Base-by-base conservation (phyloP, 1,139 yeast genomes). In the Geotrichum citri-aurantii region DNA sequence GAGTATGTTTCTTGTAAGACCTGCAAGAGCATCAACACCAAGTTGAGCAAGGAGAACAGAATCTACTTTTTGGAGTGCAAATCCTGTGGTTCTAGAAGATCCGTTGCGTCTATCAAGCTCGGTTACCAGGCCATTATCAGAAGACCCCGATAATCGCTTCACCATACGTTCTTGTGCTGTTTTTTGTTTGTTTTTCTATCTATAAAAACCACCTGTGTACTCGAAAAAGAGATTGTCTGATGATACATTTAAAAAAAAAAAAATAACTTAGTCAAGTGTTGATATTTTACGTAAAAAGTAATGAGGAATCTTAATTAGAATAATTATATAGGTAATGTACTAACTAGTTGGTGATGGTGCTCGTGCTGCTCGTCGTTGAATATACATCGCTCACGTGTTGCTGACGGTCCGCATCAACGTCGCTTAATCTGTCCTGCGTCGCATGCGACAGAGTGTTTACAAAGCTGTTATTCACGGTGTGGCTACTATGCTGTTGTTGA, bases 1-100 rank as follows among this genome's bases (percentile, higher is more conserved):
- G 99, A 95, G 76, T 93, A 95, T 72, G 99, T 93, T 67, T 91
- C 97, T 55, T 93, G 99, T 82, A 91, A 93, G 81, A 93, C 99
- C 57, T 93, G 99, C 81, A 93, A 92, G 80, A 88, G 97, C 63
- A 93, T 92, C 84, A 93, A 93, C 77, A 95, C 99, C 51, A 93
- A 87, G 67, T 83, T 93, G 74, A 89, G 87, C 81, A 91, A 96
- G 78, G 99, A 93, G 77, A 93, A 92, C 80, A 89, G 99, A 81
- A 83, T 93, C 78, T 96, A 89, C 80, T 93, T 93, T 81, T 82
- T 95, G 80, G 96, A 93, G 71, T 93, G 99, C 81, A 92, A 92
- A 73, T 90, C 96, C 60, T 93, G 99, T 81, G 99, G 99, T 66
- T 89, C 97, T 55, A 86, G 97, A 59, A 86, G 97, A 79, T 91